Base-by-base conservation (phyloP, 805 yeast genomes). In the Saccharomycopsis amapae region DNA sequence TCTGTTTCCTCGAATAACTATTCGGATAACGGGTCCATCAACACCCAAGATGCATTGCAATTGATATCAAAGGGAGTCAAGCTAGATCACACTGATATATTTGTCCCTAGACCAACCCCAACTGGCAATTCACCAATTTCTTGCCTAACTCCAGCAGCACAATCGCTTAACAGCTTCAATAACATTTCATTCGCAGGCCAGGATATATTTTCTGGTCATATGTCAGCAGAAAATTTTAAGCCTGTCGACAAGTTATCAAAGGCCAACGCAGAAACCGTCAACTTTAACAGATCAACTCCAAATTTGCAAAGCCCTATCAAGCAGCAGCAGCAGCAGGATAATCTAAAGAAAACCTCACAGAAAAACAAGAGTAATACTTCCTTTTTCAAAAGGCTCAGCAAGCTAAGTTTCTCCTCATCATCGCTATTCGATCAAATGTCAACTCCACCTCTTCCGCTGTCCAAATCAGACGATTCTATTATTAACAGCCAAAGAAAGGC, bases 11-110 rank as follows among this genome's bases (percentile, higher is more conserved):
- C 39, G 9, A 36, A 6, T 36, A 28, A 28, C 32, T 28, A 23
- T 15, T 42, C 46, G 15, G 51, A 47, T 22, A 3, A 22, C 19
- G 42, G 18, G 17, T 46, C 50, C 12, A 50, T 50, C 22, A 44
- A 46, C 28, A 50, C 53, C n/a, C 37, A 34, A 5, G 53, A 50
- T 30, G 53, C 53, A 18, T 30, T 50, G 6, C 32, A 40, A 23
- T 32, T 50, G 25, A 47, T 50, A 5, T 17, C 39, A 2, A 25
- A 42, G 15, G 53, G 53, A 5, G 35, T 50, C 12, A 40, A 41
- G 24, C 33, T 48, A 12, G 51, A 48, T 25, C 46, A 49, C 38
- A 46, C 47, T 13, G 50, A 45, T 22, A 38, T 20, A 6, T 23
- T 42, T 31, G 48, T 39, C 4, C 50, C 52, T 18, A 36, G 22